A percentile compares a stretch with the other conserved stretches of the same genome.
Evolutionary conservation across 2,329 filamentous ascomycete genomes (phyloP).

Genomic region (Exophiala aquamarina): DNA sequence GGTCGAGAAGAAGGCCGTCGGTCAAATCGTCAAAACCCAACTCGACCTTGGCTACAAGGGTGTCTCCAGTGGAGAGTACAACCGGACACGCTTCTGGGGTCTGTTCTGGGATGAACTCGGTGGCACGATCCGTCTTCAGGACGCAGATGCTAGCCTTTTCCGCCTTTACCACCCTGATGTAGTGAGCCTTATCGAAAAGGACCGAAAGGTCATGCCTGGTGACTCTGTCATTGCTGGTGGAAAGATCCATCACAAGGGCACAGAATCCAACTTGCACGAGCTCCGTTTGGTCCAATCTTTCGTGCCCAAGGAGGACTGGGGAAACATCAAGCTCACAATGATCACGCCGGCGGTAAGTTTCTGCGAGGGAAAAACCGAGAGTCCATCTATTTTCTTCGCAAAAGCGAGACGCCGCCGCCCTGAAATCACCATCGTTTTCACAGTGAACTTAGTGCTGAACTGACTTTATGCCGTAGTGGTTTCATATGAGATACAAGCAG

Average conservation of each 20-base stretch:
- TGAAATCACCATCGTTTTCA: too few relatives aligned
- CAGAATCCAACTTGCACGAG: conserved; percentile 56
- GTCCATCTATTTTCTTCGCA: too few relatives aligned
- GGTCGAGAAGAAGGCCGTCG: conserved; percentile 66
- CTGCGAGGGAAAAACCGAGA: too few relatives aligned
- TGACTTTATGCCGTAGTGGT: conserved; percentile 47
- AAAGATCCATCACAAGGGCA: conserved; percentile 59
- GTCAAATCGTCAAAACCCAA: conserved; percentile 65
- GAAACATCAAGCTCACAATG: conserved; percentile 68
- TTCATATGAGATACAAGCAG: conserved; percentile 63
- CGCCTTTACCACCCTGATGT: conserved; percentile 61
- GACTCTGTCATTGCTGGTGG: conserved; percentile 57
- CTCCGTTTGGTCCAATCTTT: conserved; percentile 60
- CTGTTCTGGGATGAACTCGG: conserved; percentile 56
- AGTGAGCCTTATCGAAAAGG: conserved; percentile 60
- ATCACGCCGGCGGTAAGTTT: conserved; percentile 55
- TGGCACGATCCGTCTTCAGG: conserved; percentile 55
- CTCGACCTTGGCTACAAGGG: conserved; percentile 61
- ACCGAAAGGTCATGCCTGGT: conserved; percentile 51
- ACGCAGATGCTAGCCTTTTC: conserved; percentile 53
- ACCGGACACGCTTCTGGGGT: conserved; percentile 49
- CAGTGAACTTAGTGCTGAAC: too few relatives aligned
- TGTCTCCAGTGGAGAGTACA: conserved; percentile 60
- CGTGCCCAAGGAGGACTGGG: conserved; percentile 60
- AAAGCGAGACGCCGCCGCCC: too few relatives aligned